Base-by-base conservation (phyloP, 2,329 filamentous ascomycete species). In the Alternaria incomplexa region DNA sequence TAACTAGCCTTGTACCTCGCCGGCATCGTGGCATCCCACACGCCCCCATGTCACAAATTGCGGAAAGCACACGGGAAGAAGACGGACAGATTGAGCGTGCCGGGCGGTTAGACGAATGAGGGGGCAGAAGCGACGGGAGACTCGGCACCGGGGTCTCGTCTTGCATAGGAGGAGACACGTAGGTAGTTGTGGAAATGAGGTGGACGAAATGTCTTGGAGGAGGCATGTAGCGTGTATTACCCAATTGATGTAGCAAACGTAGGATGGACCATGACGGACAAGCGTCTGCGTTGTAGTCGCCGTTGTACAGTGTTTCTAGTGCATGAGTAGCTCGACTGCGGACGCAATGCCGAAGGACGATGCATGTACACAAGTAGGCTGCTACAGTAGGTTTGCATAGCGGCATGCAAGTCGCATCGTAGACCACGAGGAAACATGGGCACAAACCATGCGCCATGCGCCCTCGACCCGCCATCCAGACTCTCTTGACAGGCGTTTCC, bases 101-200 rank as follows among this genome's bases (percentile, higher is more conserved):
- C 13, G 23, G 15, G 25, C 48, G 12, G 22, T n/a, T 56, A 20
- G 56, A 48, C 64, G 64, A 70, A 67, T 68, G 28, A 26, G 58
- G 23, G 20, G 32, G 26, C 17, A 47, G 54, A 65, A 57, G 51
- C n/a, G 53, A 30, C 22, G 13, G n/a, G 55, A 46, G 62, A 62
- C 61, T 62, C 59, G 57, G 62, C 60, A 57, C 61, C 46, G 60
- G 61, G 62, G 46, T 56, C 36, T 23, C 32, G 46, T 17, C 54
- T 46, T 65, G 65, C 63, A 69, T 56, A 22, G 58, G 44, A 55
- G 56, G 47, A 56, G 58, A 64, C 59, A 63, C 54, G 66, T 66
- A 66, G 62, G 58, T 26, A 20, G 44, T 32, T 17, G 52, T 58
- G 50, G 51, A 54, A 43, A 62, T 60, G 46, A 53, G n/a, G 4